Base-by-base conservation (phyloP, 345 rosid genomes). In the Atalantia buxifolia region DNA sequence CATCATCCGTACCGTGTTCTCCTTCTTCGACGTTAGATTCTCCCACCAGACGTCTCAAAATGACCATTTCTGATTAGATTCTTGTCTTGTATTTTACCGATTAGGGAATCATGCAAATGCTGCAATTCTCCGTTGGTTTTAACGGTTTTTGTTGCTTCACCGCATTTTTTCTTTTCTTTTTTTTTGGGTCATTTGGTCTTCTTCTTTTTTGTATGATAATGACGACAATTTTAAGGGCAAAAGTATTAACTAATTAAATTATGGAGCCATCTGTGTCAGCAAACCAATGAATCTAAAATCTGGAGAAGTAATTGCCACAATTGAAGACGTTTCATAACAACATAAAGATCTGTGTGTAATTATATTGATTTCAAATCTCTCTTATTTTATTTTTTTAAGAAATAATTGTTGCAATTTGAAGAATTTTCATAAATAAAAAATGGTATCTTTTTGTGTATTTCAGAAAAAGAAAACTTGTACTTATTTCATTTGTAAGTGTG, bases 21-120 rank as follows among this genome's bases (percentile, higher is more conserved):
- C 88, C 92, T 3, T 77, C 93, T 31, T 76, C 89, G 9, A 64
- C 71, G 48, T 71, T 88, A 69, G 90, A 86, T 71, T 91, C 92
- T 45, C 88, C 90, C 4, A 83, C 86, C 7, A 77, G 88, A 74
- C 84, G 88, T 78, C 85, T 86, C 33, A 87, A 84, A 83, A 85
- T 80, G 87, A 83, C 79, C n/a, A 65, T 61, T 68, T 64, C 82
- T 64, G 85, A 77, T 5, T 83, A 78, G 80, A 27, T 56, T 22
- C 3, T 27, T 56, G 48, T 70, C 69, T 40, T 74, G 48, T 62
- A 40, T 27, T 64, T 64, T 64, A 64, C 71, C 33, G 6, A 24
- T n/a, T 66, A 66, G 16, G 25, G 33, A 10, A 16, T 25, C 48
- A 24, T 35, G 27, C 27, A 53, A 35, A 5, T 30, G 45, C 19